These are phyloP conservation scores for Diplodia corticola DNA, from an alignment of 2,329 filamentous ascomycete genomes.

Conservation along the genomic window DNA sequence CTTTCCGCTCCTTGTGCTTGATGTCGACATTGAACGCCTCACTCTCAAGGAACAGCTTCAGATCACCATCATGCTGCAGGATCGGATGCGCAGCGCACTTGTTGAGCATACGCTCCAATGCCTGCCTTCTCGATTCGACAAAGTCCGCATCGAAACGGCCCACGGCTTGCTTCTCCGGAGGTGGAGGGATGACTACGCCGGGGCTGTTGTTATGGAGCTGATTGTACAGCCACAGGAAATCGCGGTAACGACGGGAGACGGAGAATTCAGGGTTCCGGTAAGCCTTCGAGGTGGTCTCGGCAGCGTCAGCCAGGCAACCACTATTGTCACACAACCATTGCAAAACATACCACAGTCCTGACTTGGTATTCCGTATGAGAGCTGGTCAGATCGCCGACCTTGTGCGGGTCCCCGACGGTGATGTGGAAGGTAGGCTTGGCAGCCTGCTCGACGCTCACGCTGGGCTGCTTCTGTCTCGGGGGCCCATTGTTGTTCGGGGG, in stretches of 20 bases:
- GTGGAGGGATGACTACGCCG: constrained; percentile 90
- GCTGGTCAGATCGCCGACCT: constrained; percentile 93
- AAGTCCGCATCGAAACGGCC: constrained; percentile 96
- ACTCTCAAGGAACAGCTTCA: constrained; percentile 96
- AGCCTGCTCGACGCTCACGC: constrained; percentile 88
- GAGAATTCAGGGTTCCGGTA: constrained; percentile 91
- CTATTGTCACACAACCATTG: not conserved
- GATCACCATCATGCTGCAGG: constrained; percentile 86
- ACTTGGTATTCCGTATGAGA: constrained; percentile 98
- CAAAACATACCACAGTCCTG: constrained; percentile 71
- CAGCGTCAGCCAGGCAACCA: constrained; percentile 17
- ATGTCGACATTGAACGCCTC: constrained; percentile 95
- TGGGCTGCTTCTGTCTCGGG: constrained; percentile 64
- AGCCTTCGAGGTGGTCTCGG: constrained; percentile 87
- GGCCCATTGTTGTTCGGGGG: constrained; percentile 49
- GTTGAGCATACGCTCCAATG: constrained; percentile 96
- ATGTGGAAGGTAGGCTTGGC: constrained; percentile 91
- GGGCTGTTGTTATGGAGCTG: constrained; percentile 93
- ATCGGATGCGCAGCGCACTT: constrained; percentile 88
- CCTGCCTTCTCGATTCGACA: constrained; percentile 86
- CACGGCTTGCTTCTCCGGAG: constrained; percentile 96
- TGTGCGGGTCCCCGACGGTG: constrained; percentile 91
- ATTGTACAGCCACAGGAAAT: constrained; percentile 97
- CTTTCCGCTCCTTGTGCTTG: constrained; percentile 94
- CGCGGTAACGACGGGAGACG: constrained; percentile 89